Conservation (phyloP, 2,329 filamentous ascomycete genomes). For the Tricladium varicosporioides region DNA sequence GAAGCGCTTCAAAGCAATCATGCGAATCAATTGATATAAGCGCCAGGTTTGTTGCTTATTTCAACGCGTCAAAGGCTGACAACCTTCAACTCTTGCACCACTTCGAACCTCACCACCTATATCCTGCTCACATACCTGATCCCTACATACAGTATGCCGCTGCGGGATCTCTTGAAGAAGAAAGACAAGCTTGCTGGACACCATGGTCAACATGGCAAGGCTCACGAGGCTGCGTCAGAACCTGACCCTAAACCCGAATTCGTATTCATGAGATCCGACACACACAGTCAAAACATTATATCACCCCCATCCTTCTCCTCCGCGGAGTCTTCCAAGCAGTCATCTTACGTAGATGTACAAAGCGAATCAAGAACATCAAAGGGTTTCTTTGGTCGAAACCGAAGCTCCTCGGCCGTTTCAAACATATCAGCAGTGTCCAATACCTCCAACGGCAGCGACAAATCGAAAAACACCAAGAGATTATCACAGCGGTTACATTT, state of each 20-base stretch:
- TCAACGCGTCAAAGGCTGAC: conserved; percentile 3
- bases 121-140: neutral
- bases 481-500: conserved; percentile 73
- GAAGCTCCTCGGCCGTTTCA: conserved; percentile 45
- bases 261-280: conserved; percentile 85
- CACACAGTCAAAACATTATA: conserved; percentile 74
- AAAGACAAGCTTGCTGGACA: conserved; percentile 51
- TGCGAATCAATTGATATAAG: conserved; percentile 20
- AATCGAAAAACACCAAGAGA: conserved; percentile 35
- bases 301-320: conserved; percentile 56
- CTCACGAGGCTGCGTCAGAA: conserved; percentile 31
- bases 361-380: conserved; percentile 33
- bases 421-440: conserved; percentile 32
- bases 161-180: conserved; percentile 61
- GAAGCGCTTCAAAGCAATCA: conserved; percentile 23
- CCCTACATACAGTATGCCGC: conserved; percentile 47
- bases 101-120: conserved; percentile 4
- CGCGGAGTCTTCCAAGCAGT: conserved; percentile 35
- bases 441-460: conserved; percentile 20
- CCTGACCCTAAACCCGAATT: conserved; percentile 56
- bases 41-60: conserved; percentile 9
- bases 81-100: conserved; percentile 9
- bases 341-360: conserved; percentile 12
- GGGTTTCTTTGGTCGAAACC: conserved; percentile 33
- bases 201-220: conserved; percentile 30